Evolutionary conservation across 2,329 filamentous ascomycete species (phyloP).

Genomic region (Pseudocercospora vitis): DNA sequence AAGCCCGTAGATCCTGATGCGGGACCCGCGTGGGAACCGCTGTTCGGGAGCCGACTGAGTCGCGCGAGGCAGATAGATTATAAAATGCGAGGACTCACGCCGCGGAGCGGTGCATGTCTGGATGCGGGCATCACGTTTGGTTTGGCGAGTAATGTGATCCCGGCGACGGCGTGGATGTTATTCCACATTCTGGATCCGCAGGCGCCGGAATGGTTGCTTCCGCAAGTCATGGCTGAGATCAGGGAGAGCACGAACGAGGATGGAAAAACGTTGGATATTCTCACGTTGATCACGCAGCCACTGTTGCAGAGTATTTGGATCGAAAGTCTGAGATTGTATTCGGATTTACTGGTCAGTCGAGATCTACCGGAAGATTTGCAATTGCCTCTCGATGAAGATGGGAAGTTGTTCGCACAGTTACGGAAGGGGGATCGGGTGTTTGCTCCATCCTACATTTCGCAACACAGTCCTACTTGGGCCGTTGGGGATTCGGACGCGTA

Average conservation of each 20-base stretch:
- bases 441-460: conserved; percentile 34
- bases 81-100: conserved; percentile 26
- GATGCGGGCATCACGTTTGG: conserved; percentile 39
- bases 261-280: conserved; percentile 32
- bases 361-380: conserved; percentile 31
- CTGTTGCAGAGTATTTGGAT: conserved; percentile 39
- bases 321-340: conserved; percentile 38
- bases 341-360: conserved; percentile 36
- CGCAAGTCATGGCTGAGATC: conserved; percentile 34
- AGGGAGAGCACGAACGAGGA: conserved; percentile 24
- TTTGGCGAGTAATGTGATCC: conserved; percentile 36
- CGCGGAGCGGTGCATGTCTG: conserved; percentile 26
- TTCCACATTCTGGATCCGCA: conserved; percentile 36
- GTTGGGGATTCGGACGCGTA: conserved; percentile 30
- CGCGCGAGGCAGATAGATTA: conserved; percentile 34
- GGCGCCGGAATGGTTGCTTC: conserved; percentile 27
- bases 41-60: conserved; percentile 34
- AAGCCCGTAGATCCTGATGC: conserved; percentile 29
- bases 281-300: conserved; percentile 33
- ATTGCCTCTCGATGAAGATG: conserved; percentile 33
- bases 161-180: conserved; percentile 38
- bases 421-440: conserved; percentile 35
- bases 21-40: conserved; percentile 32
- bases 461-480: conserved; percentile 34
- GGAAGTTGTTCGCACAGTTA: conserved; percentile 26